A percentile compares a stretch with the other conserved stretches of the same genome.
These are phyloP conservation scores for Globisporangium radiosum DNA, from an alignment of 352 stramenopile genomes.

Conservation along the genomic window DNA sequence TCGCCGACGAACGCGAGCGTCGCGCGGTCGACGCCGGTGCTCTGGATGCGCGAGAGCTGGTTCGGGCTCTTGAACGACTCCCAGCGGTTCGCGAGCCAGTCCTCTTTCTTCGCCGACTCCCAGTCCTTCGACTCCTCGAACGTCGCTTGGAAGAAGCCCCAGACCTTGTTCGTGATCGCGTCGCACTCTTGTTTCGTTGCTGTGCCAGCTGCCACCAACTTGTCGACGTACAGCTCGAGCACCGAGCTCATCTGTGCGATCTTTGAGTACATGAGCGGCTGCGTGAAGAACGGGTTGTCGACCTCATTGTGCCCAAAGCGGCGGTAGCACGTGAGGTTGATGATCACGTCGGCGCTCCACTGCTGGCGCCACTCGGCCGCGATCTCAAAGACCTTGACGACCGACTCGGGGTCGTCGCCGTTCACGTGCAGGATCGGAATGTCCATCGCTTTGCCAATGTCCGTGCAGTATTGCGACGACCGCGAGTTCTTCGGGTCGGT, in stretches of 20 bases:
- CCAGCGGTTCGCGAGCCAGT: conserved; percentile 96
- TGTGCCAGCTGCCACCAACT: conserved; percentile 33
- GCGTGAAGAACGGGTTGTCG: conserved; percentile 98
- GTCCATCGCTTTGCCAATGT: conserved; percentile 96
- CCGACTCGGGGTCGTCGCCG: conserved; percentile 92
- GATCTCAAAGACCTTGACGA: conserved; percentile 88
- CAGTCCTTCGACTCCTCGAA: conserved; percentile 94
- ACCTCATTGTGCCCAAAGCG: conserved; percentile 98
- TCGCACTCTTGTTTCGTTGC: conserved; percentile 83
- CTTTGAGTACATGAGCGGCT: conserved; percentile 96
- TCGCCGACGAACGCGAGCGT: conserved; percentile 88
- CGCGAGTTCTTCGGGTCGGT: conserved; percentile 92
- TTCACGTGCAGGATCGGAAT: conserved; percentile 91
- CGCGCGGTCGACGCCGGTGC: conserved; percentile 92
- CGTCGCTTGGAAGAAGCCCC: conserved; percentile 87
- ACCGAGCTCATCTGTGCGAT: conserved; percentile 91
- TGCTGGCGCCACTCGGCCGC: conserved; percentile 73
- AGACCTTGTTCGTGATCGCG: conserved; percentile 82
- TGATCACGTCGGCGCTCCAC: conserved; percentile 91
- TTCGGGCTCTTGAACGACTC: conserved; percentile 95
- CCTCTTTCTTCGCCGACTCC: conserved; percentile 81
- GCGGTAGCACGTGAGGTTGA: conserved; percentile 98
- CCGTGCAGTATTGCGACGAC: conserved; percentile 94
- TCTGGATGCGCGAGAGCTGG: conserved; percentile 87
- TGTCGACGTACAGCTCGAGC: conserved; percentile 85